phyloP scores from a whole-genome alignment of 2,329 filamentous ascomycete genomes.

The Microcera coccophila region DNA sequence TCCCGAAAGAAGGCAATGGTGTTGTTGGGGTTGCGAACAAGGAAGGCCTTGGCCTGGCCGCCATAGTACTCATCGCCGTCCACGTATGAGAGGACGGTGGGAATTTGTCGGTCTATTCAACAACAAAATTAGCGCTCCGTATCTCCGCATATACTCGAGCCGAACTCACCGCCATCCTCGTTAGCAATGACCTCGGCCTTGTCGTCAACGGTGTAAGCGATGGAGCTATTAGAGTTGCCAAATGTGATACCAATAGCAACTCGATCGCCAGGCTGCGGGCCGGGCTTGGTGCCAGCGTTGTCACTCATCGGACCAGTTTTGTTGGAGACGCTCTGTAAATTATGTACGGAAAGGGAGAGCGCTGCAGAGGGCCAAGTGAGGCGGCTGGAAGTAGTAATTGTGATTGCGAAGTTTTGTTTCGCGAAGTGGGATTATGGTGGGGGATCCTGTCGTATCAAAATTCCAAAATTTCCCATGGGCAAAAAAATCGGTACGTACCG shows the following conservation, averaged over 20 bases:
- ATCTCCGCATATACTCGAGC: neutral
- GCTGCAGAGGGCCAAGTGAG: conserved; percentile 4
- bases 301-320: conserved; percentile 42
- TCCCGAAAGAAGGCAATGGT: conserved; percentile 95
- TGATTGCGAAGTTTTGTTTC: conserved; percentile 19
- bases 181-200: conserved; percentile 98
- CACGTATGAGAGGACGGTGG: conserved; percentile 88
- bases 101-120: conserved; percentile 84
- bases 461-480: conserved; percentile 13
- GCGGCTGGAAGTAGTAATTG: conserved; percentile 8
- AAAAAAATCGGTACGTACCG: conserved; percentile 22
- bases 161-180: conserved; percentile 80
- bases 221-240: conserved; percentile 97
- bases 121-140: conserved; percentile 5
- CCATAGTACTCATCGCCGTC: conserved; percentile 96
- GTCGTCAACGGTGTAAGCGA: conserved; percentile 88
- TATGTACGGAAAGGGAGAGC: too few species aligned
- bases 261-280: conserved; percentile 53
- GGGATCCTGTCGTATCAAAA: conserved; percentile 8
- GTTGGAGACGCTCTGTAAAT: neutral
- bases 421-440: conserved; percentile 18
- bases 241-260: conserved; percentile 92
- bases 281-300: too few species aligned
- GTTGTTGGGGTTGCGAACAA: conserved; percentile 88
- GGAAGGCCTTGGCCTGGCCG: conserved; percentile 88